phyloP scores from a whole-genome alignment of 805 yeast genomes.

The Dipodascopsis uninucleata region DNA sequence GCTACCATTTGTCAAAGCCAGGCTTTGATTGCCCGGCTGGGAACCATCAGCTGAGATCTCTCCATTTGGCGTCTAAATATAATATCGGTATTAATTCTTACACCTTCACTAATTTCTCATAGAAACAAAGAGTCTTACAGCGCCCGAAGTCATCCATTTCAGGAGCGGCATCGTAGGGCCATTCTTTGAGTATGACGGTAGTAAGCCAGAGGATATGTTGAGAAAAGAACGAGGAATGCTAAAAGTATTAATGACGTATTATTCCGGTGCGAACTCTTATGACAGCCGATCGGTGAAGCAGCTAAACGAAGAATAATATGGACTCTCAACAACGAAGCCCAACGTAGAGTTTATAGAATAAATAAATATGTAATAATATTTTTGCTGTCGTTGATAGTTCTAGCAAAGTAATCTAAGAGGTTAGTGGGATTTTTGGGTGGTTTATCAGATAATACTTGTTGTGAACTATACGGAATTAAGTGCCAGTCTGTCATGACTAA shows the following conservation, averaged over 20 bases:
- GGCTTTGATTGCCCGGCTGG: neutral
- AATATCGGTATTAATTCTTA: neutral
- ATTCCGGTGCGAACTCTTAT: neutral
- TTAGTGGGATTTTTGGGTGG: too few species aligned
- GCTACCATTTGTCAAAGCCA: neutral
- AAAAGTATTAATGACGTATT: neutral
- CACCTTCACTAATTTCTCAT: neutral
- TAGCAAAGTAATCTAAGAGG: too few species aligned
- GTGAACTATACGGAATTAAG: too few species aligned
- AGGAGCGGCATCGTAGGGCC: conserved; percentile 1
- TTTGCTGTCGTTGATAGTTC: too few species aligned
- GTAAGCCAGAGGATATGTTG: too few species aligned
- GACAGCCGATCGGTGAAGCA: neutral
- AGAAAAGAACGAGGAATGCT: too few species aligned
- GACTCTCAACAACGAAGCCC: neutral
- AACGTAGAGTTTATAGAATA: too few species aligned
- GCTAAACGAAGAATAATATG: neutral
- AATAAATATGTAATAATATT: too few species aligned
- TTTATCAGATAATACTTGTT: too few species aligned
- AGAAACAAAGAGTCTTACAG: neutral
- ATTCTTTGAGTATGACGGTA: neutral
- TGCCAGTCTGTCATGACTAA: too few species aligned
- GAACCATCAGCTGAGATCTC: neutral
- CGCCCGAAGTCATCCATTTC: neutral
- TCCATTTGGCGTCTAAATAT: neutral